Percentiles rank a stretch among this genome's conserved stretches.
phyloP scores from a whole-genome alignment of 2,329 filamentous ascomycete species.

The Graphilbum ipis-grandicollis region DNA sequence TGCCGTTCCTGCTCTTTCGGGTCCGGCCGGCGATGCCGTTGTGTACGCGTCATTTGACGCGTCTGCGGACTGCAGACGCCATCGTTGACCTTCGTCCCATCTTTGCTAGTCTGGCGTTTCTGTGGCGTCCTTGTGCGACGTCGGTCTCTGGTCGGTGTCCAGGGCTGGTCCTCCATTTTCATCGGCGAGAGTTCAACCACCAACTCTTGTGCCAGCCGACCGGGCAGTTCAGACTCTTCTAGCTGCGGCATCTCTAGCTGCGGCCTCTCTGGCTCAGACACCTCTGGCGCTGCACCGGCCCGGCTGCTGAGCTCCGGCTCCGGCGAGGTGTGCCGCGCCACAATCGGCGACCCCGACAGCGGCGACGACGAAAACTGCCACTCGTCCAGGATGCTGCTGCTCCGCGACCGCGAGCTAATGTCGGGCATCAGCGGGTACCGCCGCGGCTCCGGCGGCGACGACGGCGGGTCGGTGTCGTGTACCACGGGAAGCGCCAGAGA shows the following conservation, averaged over 20 bases:
- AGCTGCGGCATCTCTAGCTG: no score
- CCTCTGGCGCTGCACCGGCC: no score
- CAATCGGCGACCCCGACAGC: conserved; percentile 29
- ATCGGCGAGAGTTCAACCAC: no score
- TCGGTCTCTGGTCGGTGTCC: neutral
- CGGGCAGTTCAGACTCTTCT: neutral
- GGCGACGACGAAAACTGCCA: conserved; percentile 42
- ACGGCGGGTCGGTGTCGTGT: conserved; percentile 33
- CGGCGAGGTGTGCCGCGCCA: conserved; percentile 13
- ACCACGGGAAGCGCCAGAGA: conserved; percentile 26
- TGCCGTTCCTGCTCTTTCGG: no score
- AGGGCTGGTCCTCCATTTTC: neutral
- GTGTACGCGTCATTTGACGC: neutral
- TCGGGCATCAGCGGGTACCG: conserved; percentile 33
- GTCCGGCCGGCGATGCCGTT: neutral
- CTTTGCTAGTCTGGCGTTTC: no score
- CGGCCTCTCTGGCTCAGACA: no score
- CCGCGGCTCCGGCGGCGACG: conserved; percentile 38
- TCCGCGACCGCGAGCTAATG: conserved; percentile 30
- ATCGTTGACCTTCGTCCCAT: no score
- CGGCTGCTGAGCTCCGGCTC: conserved; percentile 8
- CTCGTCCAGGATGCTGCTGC: conserved; percentile 19
- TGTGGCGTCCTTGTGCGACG: neutral
- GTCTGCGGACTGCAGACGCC: no score
- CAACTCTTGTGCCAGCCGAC: no score